Evolutionary conservation across 768 basidiomycete genomes (phyloP), one percentile per base, ranked within the genome.

Genomic region (Trametopsis cervina): DNA sequence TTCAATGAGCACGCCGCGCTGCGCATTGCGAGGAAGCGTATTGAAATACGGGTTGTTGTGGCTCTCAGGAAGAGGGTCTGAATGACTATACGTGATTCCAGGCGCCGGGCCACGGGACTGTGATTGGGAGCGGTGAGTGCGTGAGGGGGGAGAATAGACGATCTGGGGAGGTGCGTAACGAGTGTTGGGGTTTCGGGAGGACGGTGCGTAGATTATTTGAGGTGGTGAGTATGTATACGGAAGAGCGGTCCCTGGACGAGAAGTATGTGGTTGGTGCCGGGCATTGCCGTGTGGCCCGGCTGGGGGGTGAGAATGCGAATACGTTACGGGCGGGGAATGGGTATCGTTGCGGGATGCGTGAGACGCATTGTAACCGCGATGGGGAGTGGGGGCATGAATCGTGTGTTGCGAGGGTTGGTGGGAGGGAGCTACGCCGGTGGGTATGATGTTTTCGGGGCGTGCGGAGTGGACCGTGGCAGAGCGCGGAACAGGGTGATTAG

Each of bases 21-120:
- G 56, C 65, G 35, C 67, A 65, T 38, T 65, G 65, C 11, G 60
- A 64, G 11, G 10, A 70, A 62, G n/a, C 73, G 69, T 49, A 69
- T 71, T 3, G 73, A 70, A 1, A 71, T 64, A 13, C 64, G 62
- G 21, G 67, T 70, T 35, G 70, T 52, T 41, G 56, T 58, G 52
- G 54, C 61, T 47, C 57, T 63, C 65, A 26, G 64, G 74, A 20
- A 69, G 62, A 5, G 81, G 80, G 17, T 77, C 75, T n/a, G 83
- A 84, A 45, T 83, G 80, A 47, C 82, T 84, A 59, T 84, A 78
- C 2, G 77, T 76, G 68, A 85, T 77, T 3, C 80, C 80, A 46
- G 81, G 75, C 0, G 81, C 53, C 4, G 56, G 47, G 6, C 46
- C 44, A 42, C 52, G 61, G 26, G 49, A 41, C 36, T 48, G 42